Conservation (phyloP, 805 yeast species). For the Pichia nakasei region DNA sequence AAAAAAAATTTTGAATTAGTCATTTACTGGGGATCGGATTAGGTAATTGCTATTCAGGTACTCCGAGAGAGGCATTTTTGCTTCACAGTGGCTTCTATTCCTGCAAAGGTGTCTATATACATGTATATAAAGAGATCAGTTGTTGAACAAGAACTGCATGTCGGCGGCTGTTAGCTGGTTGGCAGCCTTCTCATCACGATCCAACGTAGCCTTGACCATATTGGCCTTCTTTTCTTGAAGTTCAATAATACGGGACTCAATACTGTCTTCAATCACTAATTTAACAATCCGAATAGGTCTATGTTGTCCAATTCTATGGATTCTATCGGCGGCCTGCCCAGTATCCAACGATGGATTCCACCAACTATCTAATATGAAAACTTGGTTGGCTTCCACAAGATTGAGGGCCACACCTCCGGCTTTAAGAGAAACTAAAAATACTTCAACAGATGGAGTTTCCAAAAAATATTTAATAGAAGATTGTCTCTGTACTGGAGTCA, state of each 20-base stretch:
- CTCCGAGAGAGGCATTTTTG: too few relatives aligned
- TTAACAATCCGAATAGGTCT: conserved; percentile 91
- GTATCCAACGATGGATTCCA: conserved; percentile 99
- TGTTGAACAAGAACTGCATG: conserved; percentile 86
- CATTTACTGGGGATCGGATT: too few relatives aligned
- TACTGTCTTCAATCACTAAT: conserved; percentile 91
- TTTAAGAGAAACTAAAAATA: conserved; percentile 85
- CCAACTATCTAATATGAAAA: conserved; percentile 95
- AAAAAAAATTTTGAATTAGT: too few relatives aligned
- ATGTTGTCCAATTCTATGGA: conserved; percentile 93
- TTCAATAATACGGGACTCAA: conserved; percentile 92
- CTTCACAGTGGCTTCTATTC: too few relatives aligned
- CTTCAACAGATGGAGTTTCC: conserved; percentile 89
- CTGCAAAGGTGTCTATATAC: background rate
- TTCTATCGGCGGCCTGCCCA: conserved; percentile 93
- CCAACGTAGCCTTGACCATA: conserved; percentile 96
- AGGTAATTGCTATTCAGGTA: too few relatives aligned
- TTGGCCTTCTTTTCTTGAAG: conserved; percentile 95
- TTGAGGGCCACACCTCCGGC: conserved; percentile 99
- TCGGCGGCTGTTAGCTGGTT: conserved; percentile 87
- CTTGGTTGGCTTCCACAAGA: conserved; percentile 94
- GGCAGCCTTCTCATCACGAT: conserved; percentile 86
- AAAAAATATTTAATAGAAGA: conserved; percentile 83
- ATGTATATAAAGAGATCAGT: conserved; percentile 29
- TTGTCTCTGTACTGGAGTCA: conserved; percentile 95